A percentile compares a stretch with the other conserved stretches of the same genome.
Evolutionary conservation across 257 asterid species (phyloP).

Genomic region (Cruciata laevipes): DNA sequence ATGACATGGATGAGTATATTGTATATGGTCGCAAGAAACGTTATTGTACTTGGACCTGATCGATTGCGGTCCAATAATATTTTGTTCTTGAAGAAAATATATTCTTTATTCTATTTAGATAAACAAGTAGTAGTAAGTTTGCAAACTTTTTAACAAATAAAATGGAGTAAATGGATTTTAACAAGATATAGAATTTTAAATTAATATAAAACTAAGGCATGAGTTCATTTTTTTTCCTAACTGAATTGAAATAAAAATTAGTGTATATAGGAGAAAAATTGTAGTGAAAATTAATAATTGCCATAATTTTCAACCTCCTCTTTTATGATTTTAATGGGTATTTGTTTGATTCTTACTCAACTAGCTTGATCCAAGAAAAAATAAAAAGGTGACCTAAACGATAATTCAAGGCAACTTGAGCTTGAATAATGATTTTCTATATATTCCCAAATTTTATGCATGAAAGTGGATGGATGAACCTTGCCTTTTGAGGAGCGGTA

Average conservation of each 20-base stretch:
- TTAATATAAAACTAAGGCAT: too few species aligned
- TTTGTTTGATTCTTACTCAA: conserved; percentile 2
- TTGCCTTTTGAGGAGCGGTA: not conserved
- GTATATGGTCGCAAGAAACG: not conserved
- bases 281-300: too few species aligned
- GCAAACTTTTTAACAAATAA: too few species aligned
- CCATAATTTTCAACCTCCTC: too few species aligned
- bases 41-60: not conserved
- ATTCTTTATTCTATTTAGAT: too few species aligned
- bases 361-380: not conserved
- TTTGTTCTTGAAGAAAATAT: not conserved
- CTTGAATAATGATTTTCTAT: not conserved
- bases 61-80: conserved; percentile 6
- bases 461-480: not conserved
- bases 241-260: too few species aligned
- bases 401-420: conserved; percentile 1
- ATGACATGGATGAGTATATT: not conserved
- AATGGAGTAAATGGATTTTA: too few species aligned
- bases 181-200: too few species aligned
- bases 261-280: too few species aligned
- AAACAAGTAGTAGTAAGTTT: too few species aligned
- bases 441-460: not conserved
- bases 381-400: not conserved
- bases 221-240: too few species aligned
- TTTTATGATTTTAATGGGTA: not conserved